Base-by-base conservation (phyloP, 2,329 filamentous ascomycete genomes). In the Sclerotinia nivalis region DNA sequence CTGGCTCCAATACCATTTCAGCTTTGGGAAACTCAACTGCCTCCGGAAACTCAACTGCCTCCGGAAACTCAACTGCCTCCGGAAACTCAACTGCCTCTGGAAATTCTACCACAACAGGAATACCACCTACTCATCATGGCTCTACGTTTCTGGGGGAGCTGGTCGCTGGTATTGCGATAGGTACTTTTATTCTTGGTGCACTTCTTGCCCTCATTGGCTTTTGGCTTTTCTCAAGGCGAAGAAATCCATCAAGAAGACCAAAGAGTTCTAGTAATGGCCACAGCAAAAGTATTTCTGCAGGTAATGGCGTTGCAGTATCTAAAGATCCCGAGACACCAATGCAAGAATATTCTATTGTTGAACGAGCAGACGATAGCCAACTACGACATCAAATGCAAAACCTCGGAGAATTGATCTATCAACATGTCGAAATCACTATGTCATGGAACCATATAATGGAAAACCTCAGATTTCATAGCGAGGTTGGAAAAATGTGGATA, bases 341-440 rank as follows among this genome's bases (percentile, higher is more conserved):
- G 43, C 37, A 65, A 10, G 73, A 74, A n/a, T 78, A 80, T 49
- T 81, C 81, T 50, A 76, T 82, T 6, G 75, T 81, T 12, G 77
- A 80, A 15, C 71, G 79, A 4, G 78, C 74, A 0, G 77, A 81
- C 0, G 81, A 83, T 69, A 74, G 77, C 22, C 77, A 80, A 3
- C 77, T 83, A 9, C 70, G 72, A 4, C 59, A 71, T 3, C 80
- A 82, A 61, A 70, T 83, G 5, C 72, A 76, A 5, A 75, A 79
- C 0, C 67, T 83, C 2, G 75, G 75, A 1, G 74, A 78, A 12
- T 77, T 82, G 5, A 77, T 83, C 15, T 75, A 79, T 43, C 77
- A 80, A 50, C 82, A 84, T 70, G 79, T 82, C 55, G 79, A 82
- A 68, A 79, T 66, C 74, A 82, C 62, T 83, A 83, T 66, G 79